These are phyloP conservation scores for Fragaria ananassa DNA, from an alignment of 306 rosid genomes.

Conservation along the genomic window DNA sequence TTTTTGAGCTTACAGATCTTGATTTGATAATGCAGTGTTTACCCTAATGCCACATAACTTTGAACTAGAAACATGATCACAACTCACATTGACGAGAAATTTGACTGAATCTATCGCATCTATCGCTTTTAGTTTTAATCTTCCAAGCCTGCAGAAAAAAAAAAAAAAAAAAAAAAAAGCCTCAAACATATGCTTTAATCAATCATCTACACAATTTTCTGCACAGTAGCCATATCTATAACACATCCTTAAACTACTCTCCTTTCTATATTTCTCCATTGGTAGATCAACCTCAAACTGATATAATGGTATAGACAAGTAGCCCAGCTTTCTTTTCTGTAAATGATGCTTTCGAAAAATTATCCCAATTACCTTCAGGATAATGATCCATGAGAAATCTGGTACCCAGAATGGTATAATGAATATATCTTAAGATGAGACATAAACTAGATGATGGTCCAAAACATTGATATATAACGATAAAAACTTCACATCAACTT, in stretches of 20 bases:
- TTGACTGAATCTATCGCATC: neutral
- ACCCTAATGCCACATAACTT: neutral
- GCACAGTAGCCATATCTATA: too few species aligned
- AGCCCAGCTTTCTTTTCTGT: too few species aligned
- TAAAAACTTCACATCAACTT: neutral
- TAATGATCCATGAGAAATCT: neutral
- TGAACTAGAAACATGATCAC: neutral
- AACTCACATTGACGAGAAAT: neutral
- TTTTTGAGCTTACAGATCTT: conserved; percentile 64
- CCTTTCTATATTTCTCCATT: too few species aligned
- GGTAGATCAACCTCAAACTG: neutral
- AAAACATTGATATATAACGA: too few species aligned
- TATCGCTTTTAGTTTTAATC: neutral
- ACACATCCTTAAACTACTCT: too few species aligned
- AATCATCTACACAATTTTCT: neutral
- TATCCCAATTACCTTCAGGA: neutral
- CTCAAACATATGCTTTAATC: too few species aligned
- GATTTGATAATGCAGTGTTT: neutral
- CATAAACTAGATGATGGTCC: neutral
- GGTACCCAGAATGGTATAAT: neutral
- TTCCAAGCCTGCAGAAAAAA: neutral
- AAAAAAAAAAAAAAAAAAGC: too few species aligned
- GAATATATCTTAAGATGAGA: too few species aligned
- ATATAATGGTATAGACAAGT: too few species aligned
- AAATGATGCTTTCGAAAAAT: too few species aligned